Evolutionary conservation across 1,284 basidiomycete genomes (phyloP).

Genomic region (Apiotrichum porosum): DNA sequence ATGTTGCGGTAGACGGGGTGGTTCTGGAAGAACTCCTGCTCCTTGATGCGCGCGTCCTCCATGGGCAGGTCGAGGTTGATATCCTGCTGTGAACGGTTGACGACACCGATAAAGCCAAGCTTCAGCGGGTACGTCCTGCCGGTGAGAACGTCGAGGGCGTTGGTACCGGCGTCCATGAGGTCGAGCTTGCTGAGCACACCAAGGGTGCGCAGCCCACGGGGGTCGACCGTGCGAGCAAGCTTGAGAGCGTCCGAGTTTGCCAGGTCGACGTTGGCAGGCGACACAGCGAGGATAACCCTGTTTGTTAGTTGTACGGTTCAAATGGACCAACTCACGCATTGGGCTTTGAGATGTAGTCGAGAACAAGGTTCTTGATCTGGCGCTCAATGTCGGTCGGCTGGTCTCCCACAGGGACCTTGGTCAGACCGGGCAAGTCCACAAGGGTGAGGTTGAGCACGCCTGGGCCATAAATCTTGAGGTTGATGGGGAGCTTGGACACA

Average conservation of each 20-base stretch:
- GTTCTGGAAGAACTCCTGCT: slow-evolving; percentile 85
- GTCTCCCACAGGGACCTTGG: slow-evolving; percentile 76
- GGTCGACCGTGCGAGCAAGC: slow-evolving; percentile 89
- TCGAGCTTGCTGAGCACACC: slow-evolving; percentile 96
- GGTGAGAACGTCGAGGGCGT: slow-evolving; percentile 91
- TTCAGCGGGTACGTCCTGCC: slow-evolving; percentile 96
- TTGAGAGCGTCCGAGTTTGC: slow-evolving; percentile 98
- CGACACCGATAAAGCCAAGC: slow-evolving; percentile 95
- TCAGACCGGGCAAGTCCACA: slow-evolving; percentile 92
- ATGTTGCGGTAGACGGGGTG: slow-evolving; percentile 94
- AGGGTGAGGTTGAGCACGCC: slow-evolving; percentile 92
- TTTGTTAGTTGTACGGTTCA: no score
- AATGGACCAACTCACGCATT: slow-evolving; percentile 76
- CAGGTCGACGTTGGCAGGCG: slow-evolving; percentile 94
- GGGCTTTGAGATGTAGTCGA: slow-evolving; percentile 94
- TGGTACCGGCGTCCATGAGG: slow-evolving; percentile 97
- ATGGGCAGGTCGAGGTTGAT: slow-evolving; percentile 87
- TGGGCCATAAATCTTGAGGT: slow-evolving; percentile 89
- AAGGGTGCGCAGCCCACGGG: slow-evolving; percentile 90
- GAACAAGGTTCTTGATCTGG: slow-evolving; percentile 88
- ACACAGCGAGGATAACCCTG: slow-evolving; percentile 93
- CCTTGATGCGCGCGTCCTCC: slow-evolving; percentile 75
- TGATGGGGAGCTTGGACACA: slow-evolving; percentile 90
- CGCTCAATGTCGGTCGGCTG: slow-evolving; percentile 84
- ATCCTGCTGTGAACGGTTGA: slow-evolving; percentile 96